Base-by-base conservation (phyloP, 768 basidiomycete genomes). In the Mycena amicta region DNA sequence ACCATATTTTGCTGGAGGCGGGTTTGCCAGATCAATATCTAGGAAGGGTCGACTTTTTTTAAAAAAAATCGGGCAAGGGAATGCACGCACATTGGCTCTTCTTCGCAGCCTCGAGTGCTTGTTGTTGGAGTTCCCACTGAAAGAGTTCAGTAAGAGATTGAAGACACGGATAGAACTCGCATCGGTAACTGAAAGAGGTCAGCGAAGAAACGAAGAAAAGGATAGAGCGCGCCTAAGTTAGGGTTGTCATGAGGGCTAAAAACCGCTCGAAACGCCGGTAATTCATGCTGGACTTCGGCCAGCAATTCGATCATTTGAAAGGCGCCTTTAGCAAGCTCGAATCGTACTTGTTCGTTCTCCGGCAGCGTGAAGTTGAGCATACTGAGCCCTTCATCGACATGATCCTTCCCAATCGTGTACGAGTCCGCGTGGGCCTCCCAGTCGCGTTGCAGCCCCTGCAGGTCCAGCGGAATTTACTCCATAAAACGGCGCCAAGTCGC, bases 401-500 rank as follows among this genome's bases (percentile, higher is more conserved):
- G 49, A 18, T 74, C 70, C 59, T 79, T 77, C 11, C 75, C 77
- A 29, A 80, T 64, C 0, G 76, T 78, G 56, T 72, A 79, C 5
- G 77, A 70, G 57, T 80, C 75, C 12, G 60, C 62, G 37, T 77
- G 70, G 4, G 57, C 71, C 60, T 78, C 78, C 72, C 75, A 74
- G 0, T 74, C 74, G 12, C 61, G 52, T 57, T 76, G 71, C 5
- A 77, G 70, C 15, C 55, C 59, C 37, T 71, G 74, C 28, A 80
- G 61, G 31, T 77, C 77, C 5, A 49, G 53, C 5, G 79, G 78
- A n/a, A 28, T 73, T 64, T 61, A 95, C 76, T 1, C 83, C 77
- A 86, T 89, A 93, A 71, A 90, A 96, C 0, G 91, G 92, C 50
- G 84, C 84, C 20, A 97, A 74, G 71, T 96, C 93, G 49, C 79